Evolutionary conservation across 139 green algal genomes (phyloP).

Genomic region (Eudorina sp.): DNA sequence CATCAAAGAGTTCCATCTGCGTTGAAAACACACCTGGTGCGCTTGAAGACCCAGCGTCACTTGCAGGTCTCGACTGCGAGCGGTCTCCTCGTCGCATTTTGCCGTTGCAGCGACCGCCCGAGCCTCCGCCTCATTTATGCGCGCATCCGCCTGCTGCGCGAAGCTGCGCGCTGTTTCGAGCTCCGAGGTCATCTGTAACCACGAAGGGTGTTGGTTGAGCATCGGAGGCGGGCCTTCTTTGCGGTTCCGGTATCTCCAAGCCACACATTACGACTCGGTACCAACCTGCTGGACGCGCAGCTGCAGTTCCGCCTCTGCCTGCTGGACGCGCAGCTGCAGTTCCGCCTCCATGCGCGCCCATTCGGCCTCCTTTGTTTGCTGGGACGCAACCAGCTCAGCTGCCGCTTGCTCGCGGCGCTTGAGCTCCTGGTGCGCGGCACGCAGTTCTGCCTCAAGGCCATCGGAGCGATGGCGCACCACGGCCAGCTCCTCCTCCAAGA

Average conservation of each 20-base stretch:
- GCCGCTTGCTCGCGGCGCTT: not conserved
- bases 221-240: too few relatives aligned
- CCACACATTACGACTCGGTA: too few relatives aligned
- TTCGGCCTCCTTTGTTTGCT: constrained; percentile 2
- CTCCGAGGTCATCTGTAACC: constrained; percentile 23
- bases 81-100: constrained; percentile 2
- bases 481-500: constrained; percentile 33
- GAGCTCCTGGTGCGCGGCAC: not conserved
- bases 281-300: not conserved
- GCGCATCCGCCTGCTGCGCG: not conserved
- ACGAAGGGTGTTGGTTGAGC: too few relatives aligned
- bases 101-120: not conserved
- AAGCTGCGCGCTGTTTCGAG: not conserved
- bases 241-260: too few relatives aligned
- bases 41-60: constrained; percentile 21
- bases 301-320: not conserved
- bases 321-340: not conserved
- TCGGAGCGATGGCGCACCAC: not conserved
- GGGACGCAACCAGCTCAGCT: not conserved
- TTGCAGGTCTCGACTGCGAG: not conserved
- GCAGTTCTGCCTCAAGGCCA: constrained; percentile 15
- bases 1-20: too few relatives aligned
- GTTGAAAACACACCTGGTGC: constrained; percentile 38
- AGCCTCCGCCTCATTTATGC: not conserved
- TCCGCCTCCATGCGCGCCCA: not conserved